Base-by-base conservation (phyloP, 73 alveolate genomes). In the Symbiodinium natans region DNA sequence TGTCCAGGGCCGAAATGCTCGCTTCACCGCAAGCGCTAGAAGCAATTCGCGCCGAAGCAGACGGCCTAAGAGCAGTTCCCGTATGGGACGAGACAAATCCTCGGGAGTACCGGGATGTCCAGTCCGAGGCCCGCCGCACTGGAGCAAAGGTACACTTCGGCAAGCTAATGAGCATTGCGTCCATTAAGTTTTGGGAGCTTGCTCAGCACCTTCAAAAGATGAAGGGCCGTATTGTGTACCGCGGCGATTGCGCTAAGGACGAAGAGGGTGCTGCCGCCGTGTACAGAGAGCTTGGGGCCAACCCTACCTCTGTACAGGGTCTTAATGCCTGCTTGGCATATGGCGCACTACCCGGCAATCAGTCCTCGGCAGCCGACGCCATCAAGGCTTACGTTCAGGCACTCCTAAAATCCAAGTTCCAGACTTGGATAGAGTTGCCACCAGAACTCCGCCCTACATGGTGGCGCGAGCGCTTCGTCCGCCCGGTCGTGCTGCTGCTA, bases 281-380 rank as follows among this genome's bases (percentile, higher is more conserved):
- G 27, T 82, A 82, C 73, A 40, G 41, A 25, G 92, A 82, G 73
- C 40, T 82, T 46, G 92, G 92, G 6, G 92, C 92, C 7, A 82
- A 82, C 41, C 92, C 92, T 1, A 82, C 92, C 17, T 82, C 92
- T 7, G 92, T 41, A 17, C 92, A 82, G 41, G 92, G 73, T 41
- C 27, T 82, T 5, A 84, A 84, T 21, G 93, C 80, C 48, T 83
- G 74, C 41, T 0, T 83, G 2, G 80, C 93, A 38, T 84, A 84
- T 6, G 93, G 93, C 13, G 0, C 80, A 7, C 9, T 84, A 21
- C 93, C 93, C 3, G 93, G 93, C 43, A 5, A 84, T 33, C n/a
- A 23, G 43, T 31, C 36, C 38, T 8, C 80, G 3, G 93, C 80
- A 3, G 80, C 93, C 2, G 93, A 84, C 48, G 92, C 73, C 41